These are phyloP conservation scores for Talaromyces funiculosus DNA, from an alignment of 2,329 filamentous ascomycete species.

Conservation along the genomic window DNA sequence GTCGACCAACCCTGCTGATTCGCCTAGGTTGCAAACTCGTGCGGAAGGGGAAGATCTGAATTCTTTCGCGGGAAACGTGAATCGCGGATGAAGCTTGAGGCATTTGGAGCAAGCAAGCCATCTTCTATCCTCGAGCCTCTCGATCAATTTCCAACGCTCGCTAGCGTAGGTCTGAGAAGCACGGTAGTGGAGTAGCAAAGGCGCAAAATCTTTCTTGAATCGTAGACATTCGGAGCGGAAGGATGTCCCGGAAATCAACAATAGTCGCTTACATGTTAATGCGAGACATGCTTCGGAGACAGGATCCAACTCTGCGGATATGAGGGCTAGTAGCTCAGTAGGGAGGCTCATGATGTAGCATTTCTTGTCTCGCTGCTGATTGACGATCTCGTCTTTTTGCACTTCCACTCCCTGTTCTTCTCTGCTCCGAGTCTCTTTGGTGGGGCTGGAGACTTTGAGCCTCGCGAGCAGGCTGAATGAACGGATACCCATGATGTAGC, in stretches of 20 bases:
- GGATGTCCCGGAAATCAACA: conserved; percentile 27
- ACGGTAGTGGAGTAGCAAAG: conserved; percentile 36
- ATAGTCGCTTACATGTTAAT: conserved; percentile 35
- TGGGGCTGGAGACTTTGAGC: conserved; percentile 22
- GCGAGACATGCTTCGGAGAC: conserved; percentile 33
- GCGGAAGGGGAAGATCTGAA: conserved; percentile 28
- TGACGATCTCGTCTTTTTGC: conserved; percentile 4
- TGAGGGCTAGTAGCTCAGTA: conserved; percentile 34
- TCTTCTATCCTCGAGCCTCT: conserved; percentile 29
- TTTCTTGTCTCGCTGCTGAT: conserved; percentile 14
- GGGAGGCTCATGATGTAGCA: conserved; percentile 34
- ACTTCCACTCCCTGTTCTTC: conserved; percentile 17
- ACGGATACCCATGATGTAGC: conserved; percentile 3
- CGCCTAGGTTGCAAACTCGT: conserved; percentile 31
- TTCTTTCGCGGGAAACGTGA: conserved; percentile 29
- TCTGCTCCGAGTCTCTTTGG: conserved; percentile 15
- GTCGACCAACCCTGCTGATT: conserved; percentile 33
- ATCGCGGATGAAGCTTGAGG: conserved; percentile 34
- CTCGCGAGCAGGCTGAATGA: conserved; percentile 22
- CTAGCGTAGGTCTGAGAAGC: conserved; percentile 33
- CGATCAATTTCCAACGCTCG: conserved; percentile 33
- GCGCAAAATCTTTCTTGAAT: conserved; percentile 36
- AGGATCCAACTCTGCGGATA: conserved; percentile 30
- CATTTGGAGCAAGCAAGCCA: conserved; percentile 35
- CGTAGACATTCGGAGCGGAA: conserved; percentile 29